These are phyloP conservation scores for Rhizopogon roseolus DNA, from an alignment of 768 basidiomycete species.

Conservation along the genomic window DNA sequence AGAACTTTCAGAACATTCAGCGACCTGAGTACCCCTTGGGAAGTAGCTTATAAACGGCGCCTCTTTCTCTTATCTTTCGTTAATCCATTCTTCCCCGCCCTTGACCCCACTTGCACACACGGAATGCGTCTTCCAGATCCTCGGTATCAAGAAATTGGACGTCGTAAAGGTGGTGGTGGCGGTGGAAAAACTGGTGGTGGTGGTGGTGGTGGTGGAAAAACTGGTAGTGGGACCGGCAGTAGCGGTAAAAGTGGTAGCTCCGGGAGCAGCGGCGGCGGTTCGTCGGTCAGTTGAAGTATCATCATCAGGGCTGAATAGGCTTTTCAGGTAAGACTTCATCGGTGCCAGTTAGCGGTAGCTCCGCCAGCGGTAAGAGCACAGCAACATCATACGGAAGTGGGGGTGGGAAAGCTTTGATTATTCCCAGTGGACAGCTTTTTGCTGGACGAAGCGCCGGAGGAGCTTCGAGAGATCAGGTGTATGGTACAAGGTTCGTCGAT, in stretches of 20 bases:
- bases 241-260: constrained; percentile 1
- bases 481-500: constrained; percentile 35
- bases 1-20: too few species aligned
- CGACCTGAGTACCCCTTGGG: too few species aligned
- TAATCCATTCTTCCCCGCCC: too few species aligned
- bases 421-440: constrained; percentile 42
- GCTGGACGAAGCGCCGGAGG: constrained; percentile 49
- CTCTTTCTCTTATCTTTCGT: too few species aligned
- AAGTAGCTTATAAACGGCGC: not conserved
- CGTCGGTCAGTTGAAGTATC: not conserved
- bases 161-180: constrained; percentile 30
- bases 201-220: constrained; percentile 10
- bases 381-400: constrained; percentile 30
- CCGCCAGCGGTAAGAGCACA: constrained; percentile 17
- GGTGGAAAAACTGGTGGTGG: constrained; percentile 17
- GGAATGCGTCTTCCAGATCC: constrained; percentile 17
- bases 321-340: constrained; percentile 4
- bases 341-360: constrained; percentile 16
- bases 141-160: constrained; percentile 6
- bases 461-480: constrained; percentile 40
- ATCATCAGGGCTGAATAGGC: not conserved
- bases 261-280: not conserved
- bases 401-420: constrained; percentile 25
- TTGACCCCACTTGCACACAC: not conserved
- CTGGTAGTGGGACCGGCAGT: constrained; percentile 4